Percentiles rank a stretch among this genome's conserved stretches.
Conservation (phyloP, 2,329 filamentous ascomycete genomes). For the Thelonectria olida region DNA sequence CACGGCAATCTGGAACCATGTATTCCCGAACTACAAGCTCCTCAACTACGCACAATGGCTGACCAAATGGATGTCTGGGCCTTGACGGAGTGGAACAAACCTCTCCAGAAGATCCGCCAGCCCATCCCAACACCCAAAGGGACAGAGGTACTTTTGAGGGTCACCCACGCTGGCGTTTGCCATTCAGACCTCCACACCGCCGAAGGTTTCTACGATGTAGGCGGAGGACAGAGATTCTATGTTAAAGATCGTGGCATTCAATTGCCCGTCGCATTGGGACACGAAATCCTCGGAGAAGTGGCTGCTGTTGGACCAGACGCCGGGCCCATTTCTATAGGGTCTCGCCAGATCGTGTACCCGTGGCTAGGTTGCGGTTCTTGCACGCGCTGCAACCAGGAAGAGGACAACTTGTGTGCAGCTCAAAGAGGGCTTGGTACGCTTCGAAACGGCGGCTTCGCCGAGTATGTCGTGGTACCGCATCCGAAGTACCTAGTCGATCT, state of each 20-base stretch:
- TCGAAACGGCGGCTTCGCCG: slow-evolving; percentile 17
- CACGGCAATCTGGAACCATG: no score
- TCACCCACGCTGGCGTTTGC: slow-evolving; percentile 23
- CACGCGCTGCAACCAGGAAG: slow-evolving; percentile 20
- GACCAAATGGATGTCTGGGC: slow-evolving; percentile 23
- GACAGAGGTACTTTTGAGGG: slow-evolving; percentile 13
- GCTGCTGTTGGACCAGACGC: slow-evolving; percentile 13
- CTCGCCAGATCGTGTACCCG: slow-evolving; percentile 20
- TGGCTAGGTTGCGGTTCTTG: slow-evolving; percentile 20
- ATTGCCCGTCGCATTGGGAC: slow-evolving; percentile 15
- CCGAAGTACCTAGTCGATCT: slow-evolving; percentile 17
- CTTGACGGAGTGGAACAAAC: slow-evolving; percentile 16
- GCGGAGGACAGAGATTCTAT: slow-evolving; percentile 16
- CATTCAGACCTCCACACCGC: slow-evolving; percentile 25
- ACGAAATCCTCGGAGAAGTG: slow-evolving; percentile 20
- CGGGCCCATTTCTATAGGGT: neutral
- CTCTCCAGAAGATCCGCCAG: slow-evolving; percentile 18
- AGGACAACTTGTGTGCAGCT: slow-evolving; percentile 16
- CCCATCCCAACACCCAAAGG: slow-evolving; percentile 13
- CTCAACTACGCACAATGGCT: neutral
- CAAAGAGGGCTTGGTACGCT: slow-evolving; percentile 18
- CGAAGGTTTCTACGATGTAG: slow-evolving; percentile 23
- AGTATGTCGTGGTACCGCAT: slow-evolving; percentile 18
- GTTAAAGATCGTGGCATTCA: slow-evolving; percentile 23
- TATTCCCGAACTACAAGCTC: neutral